Conservation (phyloP, 2,329 filamentous ascomycete species). For the Sarocladiaceae sp. region DNA sequence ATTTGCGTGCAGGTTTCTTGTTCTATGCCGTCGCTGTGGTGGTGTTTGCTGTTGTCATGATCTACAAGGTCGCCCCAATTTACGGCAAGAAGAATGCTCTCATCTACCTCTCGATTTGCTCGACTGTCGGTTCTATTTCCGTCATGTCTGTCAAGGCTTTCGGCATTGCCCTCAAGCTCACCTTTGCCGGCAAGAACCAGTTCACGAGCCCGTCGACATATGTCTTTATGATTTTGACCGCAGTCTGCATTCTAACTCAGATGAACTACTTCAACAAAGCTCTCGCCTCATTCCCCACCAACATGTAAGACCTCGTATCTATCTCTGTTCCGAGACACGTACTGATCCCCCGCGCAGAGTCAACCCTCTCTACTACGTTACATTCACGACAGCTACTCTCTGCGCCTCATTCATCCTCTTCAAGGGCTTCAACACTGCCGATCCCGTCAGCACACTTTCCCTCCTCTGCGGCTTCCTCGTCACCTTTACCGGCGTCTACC, state of each 20-base stretch:
- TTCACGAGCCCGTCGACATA: slow-evolving; percentile 95
- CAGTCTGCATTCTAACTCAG: slow-evolving; percentile 92
- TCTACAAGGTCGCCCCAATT: slow-evolving; percentile 85
- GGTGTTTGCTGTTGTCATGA: slow-evolving; percentile 87
- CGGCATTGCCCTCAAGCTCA: slow-evolving; percentile 94
- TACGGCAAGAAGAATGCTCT: slow-evolving; percentile 95
- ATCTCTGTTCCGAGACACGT: background rate
- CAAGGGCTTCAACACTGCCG: slow-evolving; percentile 91
- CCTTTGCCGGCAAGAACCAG: slow-evolving; percentile 88
- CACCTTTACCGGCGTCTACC: slow-evolving; percentile 92
- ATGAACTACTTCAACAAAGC: slow-evolving; percentile 99
- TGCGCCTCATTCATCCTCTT: slow-evolving; percentile 96
- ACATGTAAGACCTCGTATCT: slow-evolving; percentile 67
- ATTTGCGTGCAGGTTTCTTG: slow-evolving; percentile 65
- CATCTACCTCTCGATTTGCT: slow-evolving; percentile 96
- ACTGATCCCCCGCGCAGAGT: slow-evolving; percentile 54
- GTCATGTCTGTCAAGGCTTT: slow-evolving; percentile 99
- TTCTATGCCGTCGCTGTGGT: slow-evolving; percentile 78
- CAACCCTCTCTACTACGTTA: slow-evolving; percentile 95
- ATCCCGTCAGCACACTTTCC: slow-evolving; percentile 87
- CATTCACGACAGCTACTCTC: slow-evolving; percentile 91
- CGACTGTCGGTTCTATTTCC: slow-evolving; percentile 91
- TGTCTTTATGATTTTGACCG: slow-evolving; percentile 90
- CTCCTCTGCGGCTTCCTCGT: slow-evolving; percentile 89
- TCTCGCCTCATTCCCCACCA: slow-evolving; percentile 91